Evolutionary conservation across 495 filamentous ascomycete species (phyloP).

Genomic region (Xylaria grammica): DNA sequence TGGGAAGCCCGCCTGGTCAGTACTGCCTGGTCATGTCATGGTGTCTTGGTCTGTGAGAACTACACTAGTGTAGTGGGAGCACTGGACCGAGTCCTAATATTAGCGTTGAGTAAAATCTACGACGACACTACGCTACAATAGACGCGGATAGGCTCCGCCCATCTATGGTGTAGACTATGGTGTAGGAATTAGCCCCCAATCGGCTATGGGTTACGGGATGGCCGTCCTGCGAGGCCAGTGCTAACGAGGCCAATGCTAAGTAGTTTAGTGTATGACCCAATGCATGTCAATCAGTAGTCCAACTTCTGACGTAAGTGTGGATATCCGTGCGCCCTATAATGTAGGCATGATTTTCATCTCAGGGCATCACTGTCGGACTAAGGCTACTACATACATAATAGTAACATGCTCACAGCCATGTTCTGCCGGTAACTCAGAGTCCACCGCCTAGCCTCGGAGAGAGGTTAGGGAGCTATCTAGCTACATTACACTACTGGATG

Average conservation of each 20-base stretch:
- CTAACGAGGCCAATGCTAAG: no score
- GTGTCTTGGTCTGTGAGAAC: neutral
- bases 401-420: neutral
- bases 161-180: neutral
- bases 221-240: neutral
- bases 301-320: conserved; percentile 12
- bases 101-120: no score
- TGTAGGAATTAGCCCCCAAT: neutral
- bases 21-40: neutral
- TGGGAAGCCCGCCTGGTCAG: neutral
- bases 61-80: neutral
- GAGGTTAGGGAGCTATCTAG: neutral
- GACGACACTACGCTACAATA: no score
- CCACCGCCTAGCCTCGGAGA: conserved; percentile 1
- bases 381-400: no score
- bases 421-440: neutral
- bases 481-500: neutral
- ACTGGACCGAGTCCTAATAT: neutral
- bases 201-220: neutral
- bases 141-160: neutral
- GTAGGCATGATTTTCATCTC: neutral
- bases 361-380: no score
- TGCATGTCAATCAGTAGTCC: conserved; percentile 14
- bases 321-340: neutral
- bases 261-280: neutral